A percentile compares a stretch with the other conserved stretches of the same genome.
phyloP scores from a whole-genome alignment of 768 basidiomycete genomes.

The Lepiota venenata region DNA sequence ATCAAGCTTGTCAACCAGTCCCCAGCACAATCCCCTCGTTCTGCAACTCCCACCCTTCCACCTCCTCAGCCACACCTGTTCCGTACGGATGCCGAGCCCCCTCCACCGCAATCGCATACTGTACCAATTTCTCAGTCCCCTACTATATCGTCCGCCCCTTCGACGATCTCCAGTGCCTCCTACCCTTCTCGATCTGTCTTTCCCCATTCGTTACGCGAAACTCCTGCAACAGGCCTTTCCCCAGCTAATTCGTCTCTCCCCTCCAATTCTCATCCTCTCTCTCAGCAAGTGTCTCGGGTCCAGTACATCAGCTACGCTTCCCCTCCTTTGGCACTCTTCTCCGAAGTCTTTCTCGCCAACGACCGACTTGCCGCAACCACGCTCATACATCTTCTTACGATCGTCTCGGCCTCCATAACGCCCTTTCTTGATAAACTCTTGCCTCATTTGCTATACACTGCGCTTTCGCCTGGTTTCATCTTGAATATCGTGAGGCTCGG shows the following conservation, averaged over 20 bases:
- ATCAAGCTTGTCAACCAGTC: conserved; percentile 63
- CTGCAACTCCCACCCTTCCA: conserved; percentile 6
- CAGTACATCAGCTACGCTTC: conserved; percentile 34
- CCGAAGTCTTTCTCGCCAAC: conserved; percentile 45
- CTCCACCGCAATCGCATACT: background rate
- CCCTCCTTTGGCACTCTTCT: conserved; percentile 39
- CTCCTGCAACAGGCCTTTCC: conserved; percentile 5
- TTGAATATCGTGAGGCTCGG: conserved; percentile 49
- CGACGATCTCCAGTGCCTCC: conserved; percentile 15
- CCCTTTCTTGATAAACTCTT: conserved; percentile 71
- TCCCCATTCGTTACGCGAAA: conserved; percentile 15
- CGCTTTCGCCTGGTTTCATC: conserved; percentile 49
- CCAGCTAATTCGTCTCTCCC: conserved; percentile 4
- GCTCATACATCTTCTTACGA: conserved; percentile 40
- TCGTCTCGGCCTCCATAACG: conserved; percentile 44
- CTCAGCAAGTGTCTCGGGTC: conserved; percentile 5
- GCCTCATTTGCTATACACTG: conserved; percentile 58
- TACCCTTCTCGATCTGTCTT: conserved; percentile 12
- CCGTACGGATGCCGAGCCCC: background rate
- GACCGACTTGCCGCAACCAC: conserved; percentile 46
- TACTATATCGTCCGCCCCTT: conserved; percentile 16
- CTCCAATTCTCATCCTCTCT: conserved; percentile 5
- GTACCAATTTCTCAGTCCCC: conserved; percentile 2
- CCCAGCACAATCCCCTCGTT: conserved; percentile 19
- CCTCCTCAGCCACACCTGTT: conserved; percentile 10